These are phyloP conservation scores for Mycena polygramma DNA, from an alignment of 768 basidiomycete genomes.

Conservation along the genomic window DNA sequence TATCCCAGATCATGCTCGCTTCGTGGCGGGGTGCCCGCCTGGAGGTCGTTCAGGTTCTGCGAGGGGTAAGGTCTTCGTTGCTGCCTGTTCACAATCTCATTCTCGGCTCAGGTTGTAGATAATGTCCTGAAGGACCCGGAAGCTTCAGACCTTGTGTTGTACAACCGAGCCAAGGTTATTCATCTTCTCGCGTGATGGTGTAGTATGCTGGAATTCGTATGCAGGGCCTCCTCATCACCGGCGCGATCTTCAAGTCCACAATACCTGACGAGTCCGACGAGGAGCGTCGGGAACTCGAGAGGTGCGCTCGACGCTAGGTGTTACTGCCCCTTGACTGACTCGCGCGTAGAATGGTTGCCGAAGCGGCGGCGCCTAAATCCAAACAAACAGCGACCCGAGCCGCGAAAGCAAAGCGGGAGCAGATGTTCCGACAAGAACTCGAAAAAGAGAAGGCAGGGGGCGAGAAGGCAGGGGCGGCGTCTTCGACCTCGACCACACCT, in stretches of 20 bases:
- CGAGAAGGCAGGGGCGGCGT: conserved; percentile 39
- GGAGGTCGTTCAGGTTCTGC: conserved; percentile 92
- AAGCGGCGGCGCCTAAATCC: conserved; percentile 81
- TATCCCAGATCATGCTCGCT: conserved; percentile 85
- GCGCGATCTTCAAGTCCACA: conserved; percentile 89
- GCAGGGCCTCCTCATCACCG: conserved; percentile 89
- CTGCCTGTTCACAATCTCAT: conserved; percentile 15
- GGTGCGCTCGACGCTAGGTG: conserved; percentile 60
- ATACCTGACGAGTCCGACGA: conserved; percentile 92
- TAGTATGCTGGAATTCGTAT: conserved; percentile 23
- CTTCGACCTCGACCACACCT: conserved; percentile 22
- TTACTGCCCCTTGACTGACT: background rate
- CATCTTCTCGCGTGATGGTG: background rate
- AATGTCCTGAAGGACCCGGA: conserved; percentile 87
- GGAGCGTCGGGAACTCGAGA: conserved; percentile 94
- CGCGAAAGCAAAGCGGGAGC: conserved; percentile 56
- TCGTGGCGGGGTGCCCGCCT: conserved; percentile 98
- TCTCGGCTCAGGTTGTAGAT: conserved; percentile 73
- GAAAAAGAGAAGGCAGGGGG: conserved; percentile 37
- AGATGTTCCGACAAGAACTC: conserved; percentile 52
- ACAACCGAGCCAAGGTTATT: conserved; percentile 93
- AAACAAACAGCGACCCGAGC: conserved; percentile 60
- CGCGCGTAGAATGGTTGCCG: conserved; percentile 80
- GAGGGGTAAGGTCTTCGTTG: conserved; percentile 60
- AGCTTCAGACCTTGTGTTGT: conserved; percentile 75